These are phyloP conservation scores for Coemansia sp. DNA, from an alignment of 192 early-diverging fungal genomes.

Conservation along the genomic window DNA sequence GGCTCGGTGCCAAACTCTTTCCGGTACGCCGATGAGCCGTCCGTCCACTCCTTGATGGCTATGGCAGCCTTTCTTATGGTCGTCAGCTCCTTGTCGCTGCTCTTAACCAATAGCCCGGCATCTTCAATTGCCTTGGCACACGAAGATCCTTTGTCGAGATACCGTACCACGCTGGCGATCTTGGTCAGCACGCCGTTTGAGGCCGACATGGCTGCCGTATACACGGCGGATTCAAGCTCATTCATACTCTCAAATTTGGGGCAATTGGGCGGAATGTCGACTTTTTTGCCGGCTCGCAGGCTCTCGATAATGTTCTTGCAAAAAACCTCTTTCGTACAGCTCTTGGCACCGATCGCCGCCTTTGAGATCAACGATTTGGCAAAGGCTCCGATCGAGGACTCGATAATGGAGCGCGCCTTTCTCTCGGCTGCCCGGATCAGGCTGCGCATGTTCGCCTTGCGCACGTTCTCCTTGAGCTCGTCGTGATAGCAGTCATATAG, in stretches of 20 bases:
- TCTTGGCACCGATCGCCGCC: not conserved
- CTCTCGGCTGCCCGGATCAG: conserved; percentile 20
- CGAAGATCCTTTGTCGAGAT: conserved; percentile 6
- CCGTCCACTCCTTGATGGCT: conserved; percentile 21
- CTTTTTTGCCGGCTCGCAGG: conserved; percentile 5
- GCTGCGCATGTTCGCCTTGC: conserved; percentile 34
- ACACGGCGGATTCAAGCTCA: conserved; percentile 20
- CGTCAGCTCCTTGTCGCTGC: conserved; percentile 12
- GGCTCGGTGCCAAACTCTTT: conserved; percentile 18
- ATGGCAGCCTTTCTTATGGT: conserved; percentile 11
- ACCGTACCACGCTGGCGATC: not conserved
- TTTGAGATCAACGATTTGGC: conserved; percentile 19
- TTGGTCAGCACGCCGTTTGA: not conserved
- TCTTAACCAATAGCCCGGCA: conserved; percentile 10
- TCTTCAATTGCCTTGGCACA: conserved; percentile 6
- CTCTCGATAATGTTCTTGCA: conserved; percentile 19
- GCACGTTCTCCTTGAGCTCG: conserved; percentile 40
- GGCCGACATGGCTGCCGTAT: conserved; percentile 14
- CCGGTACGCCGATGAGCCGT: conserved; percentile 11
- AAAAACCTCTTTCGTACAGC: conserved; percentile 10
- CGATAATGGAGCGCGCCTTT: conserved; percentile 23
- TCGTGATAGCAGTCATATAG: conserved; percentile 53
- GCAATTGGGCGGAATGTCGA: conserved; percentile 17
- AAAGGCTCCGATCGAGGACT: conserved; percentile 25
- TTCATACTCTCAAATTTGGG: conserved; percentile 16